Conservation (phyloP, 345 rosid species). For the Arabidopsis arenosa region DNA sequence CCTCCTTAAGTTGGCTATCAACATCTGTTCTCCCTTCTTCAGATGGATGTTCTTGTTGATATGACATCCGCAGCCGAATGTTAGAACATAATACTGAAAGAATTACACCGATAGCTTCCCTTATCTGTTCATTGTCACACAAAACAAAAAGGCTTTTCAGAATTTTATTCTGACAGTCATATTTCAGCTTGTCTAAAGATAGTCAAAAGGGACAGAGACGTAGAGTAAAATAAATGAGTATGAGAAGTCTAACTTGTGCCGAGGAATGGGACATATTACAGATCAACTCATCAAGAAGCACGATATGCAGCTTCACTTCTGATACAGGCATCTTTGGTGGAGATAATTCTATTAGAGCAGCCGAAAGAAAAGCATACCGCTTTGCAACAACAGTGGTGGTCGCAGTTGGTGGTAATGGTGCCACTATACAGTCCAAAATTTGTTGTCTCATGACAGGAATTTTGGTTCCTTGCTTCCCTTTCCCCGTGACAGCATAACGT, state of each 20-base stretch:
- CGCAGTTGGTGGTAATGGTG: slow-evolving; percentile 79
- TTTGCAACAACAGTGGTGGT: slow-evolving; percentile 89
- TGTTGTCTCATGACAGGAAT: slow-evolving; percentile 80
- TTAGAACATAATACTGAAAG: slow-evolving; percentile 90
- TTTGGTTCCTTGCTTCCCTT: slow-evolving; percentile 86
- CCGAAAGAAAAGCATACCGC: slow-evolving; percentile 93
- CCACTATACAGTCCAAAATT: slow-evolving; percentile 79
- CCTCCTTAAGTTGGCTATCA: slow-evolving; percentile 55
- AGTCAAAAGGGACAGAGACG: slow-evolving; percentile 25
- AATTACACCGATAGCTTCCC: slow-evolving; percentile 91
- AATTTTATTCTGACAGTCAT: slow-evolving; percentile 2
- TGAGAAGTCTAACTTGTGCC: slow-evolving; percentile 75
- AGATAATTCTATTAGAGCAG: slow-evolving; percentile 86
- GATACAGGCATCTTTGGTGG: slow-evolving; percentile 83
- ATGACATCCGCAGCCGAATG: slow-evolving; percentile 70
- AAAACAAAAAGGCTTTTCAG: slow-evolving; percentile 23
- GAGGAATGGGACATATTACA: slow-evolving; percentile 93
- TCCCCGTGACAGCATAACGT: slow-evolving; percentile 98
- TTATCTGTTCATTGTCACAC: slow-evolving; percentile 62
- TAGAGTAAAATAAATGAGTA: slow-evolving; percentile 8
- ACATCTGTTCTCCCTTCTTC: slow-evolving; percentile 49
- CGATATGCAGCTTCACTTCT: slow-evolving; percentile 72
- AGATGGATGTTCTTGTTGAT: slow-evolving; percentile 51
- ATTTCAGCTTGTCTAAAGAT: slow-evolving; percentile 20
- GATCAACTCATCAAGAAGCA: slow-evolving; percentile 80